phyloP scores from a whole-genome alignment of 1,284 basidiomycete species.

The Uromyces viciae-fabae region DNA sequence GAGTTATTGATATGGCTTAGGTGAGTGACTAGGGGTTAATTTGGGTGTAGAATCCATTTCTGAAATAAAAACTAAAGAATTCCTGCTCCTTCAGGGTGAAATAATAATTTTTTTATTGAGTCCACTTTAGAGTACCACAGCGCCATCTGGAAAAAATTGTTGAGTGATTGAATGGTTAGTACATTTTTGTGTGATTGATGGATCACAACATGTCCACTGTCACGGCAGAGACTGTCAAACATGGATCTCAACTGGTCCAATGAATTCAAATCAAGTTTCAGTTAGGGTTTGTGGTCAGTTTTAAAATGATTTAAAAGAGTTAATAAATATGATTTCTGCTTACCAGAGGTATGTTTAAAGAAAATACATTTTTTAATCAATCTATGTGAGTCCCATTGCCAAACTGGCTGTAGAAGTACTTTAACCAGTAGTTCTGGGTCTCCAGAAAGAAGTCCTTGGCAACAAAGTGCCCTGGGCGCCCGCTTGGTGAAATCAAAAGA shows the following conservation, averaged over 20 bases:
- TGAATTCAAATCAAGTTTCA: no score
- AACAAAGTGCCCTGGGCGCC: neutral
- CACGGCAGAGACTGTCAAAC: neutral
- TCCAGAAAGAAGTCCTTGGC: conserved; percentile 11
- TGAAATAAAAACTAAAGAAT: no score
- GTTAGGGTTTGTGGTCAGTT: neutral
- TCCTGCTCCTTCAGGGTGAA: no score
- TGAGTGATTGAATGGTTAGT: neutral
- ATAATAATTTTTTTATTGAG: no score
- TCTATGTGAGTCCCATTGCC: neutral
- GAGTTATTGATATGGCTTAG: no score
- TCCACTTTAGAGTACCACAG: no score
- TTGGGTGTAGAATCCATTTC: no score
- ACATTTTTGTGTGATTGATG: neutral
- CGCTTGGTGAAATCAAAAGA: neutral
- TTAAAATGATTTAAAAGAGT: neutral
- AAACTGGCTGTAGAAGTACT: neutral
- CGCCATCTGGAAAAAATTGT: neutral
- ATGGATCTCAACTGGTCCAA: neutral
- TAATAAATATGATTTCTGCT: neutral
- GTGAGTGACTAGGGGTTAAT: no score
- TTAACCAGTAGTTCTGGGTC: neutral
- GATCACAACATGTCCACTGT: neutral
- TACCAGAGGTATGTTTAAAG: neutral
- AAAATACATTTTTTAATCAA: neutral